Percentiles rank a stretch among this genome's conserved stretches.
Evolutionary conservation across 345 rosid genomes (phyloP).

Genomic region (Rhodomyrtus tomentosa): DNA sequence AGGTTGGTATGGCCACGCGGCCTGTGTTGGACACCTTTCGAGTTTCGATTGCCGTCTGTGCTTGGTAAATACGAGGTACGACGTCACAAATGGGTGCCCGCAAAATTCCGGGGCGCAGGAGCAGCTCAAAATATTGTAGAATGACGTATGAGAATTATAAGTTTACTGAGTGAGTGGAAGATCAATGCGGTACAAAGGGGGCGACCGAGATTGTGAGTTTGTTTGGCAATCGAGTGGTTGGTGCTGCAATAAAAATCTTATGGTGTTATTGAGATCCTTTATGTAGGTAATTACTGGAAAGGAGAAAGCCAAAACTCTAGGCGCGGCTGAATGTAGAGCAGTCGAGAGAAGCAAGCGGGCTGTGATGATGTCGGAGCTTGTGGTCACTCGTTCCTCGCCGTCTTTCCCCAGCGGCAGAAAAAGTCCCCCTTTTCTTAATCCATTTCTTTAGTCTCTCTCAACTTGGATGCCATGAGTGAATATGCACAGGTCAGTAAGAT

Average conservation of each 20-base stretch:
- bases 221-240: not conserved
- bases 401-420: no score
- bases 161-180: not conserved
- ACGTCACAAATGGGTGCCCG: not conserved
- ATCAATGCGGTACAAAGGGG: no score
- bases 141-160: not conserved
- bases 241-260: accelerated
- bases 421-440: no score
- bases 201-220: not conserved
- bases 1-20: not conserved
- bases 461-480: no score
- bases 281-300: not conserved
- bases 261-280: accelerated
- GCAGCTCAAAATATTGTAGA: not conserved
- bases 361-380: no score
- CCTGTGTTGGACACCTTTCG: not conserved
- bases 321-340: no score
- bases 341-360: no score
- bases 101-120: not conserved
- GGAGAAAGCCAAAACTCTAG: no score
- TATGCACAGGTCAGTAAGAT: no score
- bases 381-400: no score
- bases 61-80: not conserved
- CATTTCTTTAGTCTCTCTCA: no score
- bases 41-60: not conserved